phyloP scores from a whole-genome alignment of 352 stramenopile species.

The Phytopythium litorale region DNA sequence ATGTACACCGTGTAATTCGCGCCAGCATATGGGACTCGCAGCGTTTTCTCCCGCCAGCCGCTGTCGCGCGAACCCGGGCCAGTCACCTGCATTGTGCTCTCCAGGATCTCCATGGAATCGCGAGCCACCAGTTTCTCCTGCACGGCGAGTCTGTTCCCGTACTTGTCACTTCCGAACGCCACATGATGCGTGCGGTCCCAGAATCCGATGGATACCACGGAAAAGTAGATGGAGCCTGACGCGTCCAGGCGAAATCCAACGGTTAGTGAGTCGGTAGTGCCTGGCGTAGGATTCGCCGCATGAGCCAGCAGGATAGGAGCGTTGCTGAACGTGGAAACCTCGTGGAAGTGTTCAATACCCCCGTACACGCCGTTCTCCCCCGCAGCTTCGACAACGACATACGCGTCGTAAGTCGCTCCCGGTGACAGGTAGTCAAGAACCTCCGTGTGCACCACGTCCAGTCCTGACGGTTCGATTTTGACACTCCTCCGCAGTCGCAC shows the following conservation, averaged over 20 bases:
- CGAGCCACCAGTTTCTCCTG: constrained; percentile 48
- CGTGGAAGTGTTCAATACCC: constrained; percentile 29
- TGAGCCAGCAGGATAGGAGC: constrained; percentile 66
- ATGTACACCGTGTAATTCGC: constrained; percentile 71
- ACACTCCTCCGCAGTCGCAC: constrained; percentile 46
- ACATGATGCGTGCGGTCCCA: constrained; percentile 37
- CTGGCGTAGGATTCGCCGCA: constrained; percentile 54
- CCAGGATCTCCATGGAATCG: constrained; percentile 30
- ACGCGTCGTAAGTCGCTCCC: constrained; percentile 62
- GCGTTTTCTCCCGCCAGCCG: constrained; percentile 48
- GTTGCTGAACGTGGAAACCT: constrained; percentile 57
- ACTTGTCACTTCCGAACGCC: constrained; percentile 39
- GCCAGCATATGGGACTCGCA: constrained; percentile 45
- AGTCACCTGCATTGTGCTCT: constrained; percentile 15
- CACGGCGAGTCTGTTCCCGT: constrained; percentile 63
- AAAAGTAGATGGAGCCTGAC: constrained; percentile 53
- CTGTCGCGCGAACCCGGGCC: constrained; percentile 20
- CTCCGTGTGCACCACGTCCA: constrained; percentile 33
- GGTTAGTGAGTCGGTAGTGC: constrained; percentile 36
- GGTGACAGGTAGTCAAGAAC: constrained; percentile 58
- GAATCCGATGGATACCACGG: constrained; percentile 34
- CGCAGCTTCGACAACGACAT: constrained; percentile 48
- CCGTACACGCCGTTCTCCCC: constrained; percentile 64
- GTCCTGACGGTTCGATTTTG: constrained; percentile 18
- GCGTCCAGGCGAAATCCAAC: constrained; percentile 64